Percentiles rank a stretch among this genome's conserved stretches.
Conservation (phyloP, 2,329 filamentous ascomycete species). For the Claviceps fusiformis region DNA sequence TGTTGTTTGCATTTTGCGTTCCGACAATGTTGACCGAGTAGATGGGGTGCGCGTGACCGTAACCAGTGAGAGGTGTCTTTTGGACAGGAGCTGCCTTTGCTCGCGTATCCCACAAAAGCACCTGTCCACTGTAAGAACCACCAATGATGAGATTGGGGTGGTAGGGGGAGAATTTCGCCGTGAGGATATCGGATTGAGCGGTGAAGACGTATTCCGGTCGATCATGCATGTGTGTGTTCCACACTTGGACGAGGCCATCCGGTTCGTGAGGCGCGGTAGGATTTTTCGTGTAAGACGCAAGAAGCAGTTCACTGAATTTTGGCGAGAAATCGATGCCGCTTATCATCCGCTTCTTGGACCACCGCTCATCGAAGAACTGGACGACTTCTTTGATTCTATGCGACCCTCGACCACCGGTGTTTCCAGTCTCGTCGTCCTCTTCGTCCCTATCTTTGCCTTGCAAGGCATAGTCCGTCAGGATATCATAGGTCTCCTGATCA, state of each 20-base stretch:
- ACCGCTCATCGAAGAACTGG: slow-evolving; percentile 89
- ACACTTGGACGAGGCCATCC: slow-evolving; percentile 86
- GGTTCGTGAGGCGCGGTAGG: slow-evolving; percentile 88
- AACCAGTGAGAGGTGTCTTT: slow-evolving; percentile 89
- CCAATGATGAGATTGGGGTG: slow-evolving; percentile 94
- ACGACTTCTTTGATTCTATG: slow-evolving; percentile 73
- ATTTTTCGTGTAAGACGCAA: slow-evolving; percentile 96
- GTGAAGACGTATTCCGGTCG: slow-evolving; percentile 95
- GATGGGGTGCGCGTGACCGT: slow-evolving; percentile 89
- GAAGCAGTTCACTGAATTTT: slow-evolving; percentile 83
- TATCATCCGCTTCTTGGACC: slow-evolving; percentile 96
- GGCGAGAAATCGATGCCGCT: slow-evolving; percentile 91
- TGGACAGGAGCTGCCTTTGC: slow-evolving; percentile 81
- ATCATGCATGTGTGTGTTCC: slow-evolving; percentile 91
- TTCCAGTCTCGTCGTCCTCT: slow-evolving; percentile 65
- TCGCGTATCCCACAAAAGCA: slow-evolving; percentile 92
- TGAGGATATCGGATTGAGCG: slow-evolving; percentile 86
- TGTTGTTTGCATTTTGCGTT: slow-evolving; percentile 97
- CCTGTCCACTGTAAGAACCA: slow-evolving; percentile 91
- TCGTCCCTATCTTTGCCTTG: slow-evolving; percentile 64
- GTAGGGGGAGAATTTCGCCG: slow-evolving; percentile 96
- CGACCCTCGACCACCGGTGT: slow-evolving; percentile 55
- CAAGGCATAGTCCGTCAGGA: slow-evolving; percentile 85
- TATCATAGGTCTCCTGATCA: slow-evolving; percentile 83
- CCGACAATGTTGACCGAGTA: slow-evolving; percentile 93